A percentile compares a stretch with the other conserved stretches of the same genome.
Conservation (phyloP, 148 eudicot genomes). For the Vaccinium corymbosum region DNA sequence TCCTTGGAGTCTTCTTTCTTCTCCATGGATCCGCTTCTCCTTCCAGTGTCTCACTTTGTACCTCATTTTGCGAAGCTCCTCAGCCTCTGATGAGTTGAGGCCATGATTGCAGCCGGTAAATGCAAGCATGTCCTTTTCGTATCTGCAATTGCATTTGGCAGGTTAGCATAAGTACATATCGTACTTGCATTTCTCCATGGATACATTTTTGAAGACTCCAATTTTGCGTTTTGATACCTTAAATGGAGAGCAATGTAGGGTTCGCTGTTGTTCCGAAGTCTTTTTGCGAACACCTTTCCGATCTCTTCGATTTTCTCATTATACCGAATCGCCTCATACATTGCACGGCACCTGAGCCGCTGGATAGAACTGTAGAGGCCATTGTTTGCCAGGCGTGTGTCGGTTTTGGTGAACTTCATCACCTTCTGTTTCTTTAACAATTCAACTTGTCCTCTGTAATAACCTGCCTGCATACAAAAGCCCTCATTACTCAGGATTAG, state of each 20-base stretch:
- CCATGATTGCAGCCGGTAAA: conserved; percentile 57
- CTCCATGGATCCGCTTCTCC: conserved; percentile 43
- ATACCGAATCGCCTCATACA: conserved; percentile 48
- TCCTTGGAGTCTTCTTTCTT: conserved; percentile 36
- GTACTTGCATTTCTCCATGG: background rate
- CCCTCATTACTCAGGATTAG: background rate
- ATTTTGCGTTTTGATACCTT: conserved; percentile 27
- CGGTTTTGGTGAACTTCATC: conserved; percentile 41
- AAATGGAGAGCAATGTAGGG: conserved; percentile 55
- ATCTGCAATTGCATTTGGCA: conserved; percentile 25
- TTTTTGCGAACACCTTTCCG: conserved; percentile 30
- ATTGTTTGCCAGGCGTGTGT: conserved; percentile 51
- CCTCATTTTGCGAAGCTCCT: conserved; percentile 40
- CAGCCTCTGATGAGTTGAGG: conserved; percentile 35
- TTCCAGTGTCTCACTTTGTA: conserved; percentile 48
- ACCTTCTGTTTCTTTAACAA: conserved; percentile 33
- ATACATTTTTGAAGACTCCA: background rate
- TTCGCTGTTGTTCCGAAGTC: conserved; percentile 27
- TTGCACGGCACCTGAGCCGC: conserved; percentile 51
- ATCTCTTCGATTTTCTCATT: conserved; percentile 34
- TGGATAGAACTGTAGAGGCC: conserved; percentile 37
- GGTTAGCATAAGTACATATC: background rate
- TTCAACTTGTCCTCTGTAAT: conserved; percentile 30
- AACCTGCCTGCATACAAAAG: conserved; percentile 27
- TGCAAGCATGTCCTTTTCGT: conserved; percentile 62